Base-by-base conservation (phyloP, 2,329 filamentous ascomycete genomes). In the Xylaria sp. region DNA sequence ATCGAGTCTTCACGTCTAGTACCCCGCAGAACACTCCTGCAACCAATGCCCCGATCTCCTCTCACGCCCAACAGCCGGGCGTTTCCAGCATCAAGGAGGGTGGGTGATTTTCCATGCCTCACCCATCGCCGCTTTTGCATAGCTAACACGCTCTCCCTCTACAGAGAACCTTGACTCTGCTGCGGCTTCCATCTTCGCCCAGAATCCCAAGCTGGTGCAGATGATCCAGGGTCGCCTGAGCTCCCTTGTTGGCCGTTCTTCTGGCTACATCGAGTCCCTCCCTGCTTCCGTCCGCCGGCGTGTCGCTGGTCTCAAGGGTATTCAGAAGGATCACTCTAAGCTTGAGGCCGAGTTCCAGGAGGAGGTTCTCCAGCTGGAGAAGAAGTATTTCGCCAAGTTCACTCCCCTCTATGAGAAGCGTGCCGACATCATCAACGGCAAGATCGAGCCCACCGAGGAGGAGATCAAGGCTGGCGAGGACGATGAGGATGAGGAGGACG, bases 361-460 rank as follows among this genome's bases (percentile, higher is more conserved):
- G 77, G 95, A 97, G 79, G 92, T 99, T 63, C 84, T 99, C 60
- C 88, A 97, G 77, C 85, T 99, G 34, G 94, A 99, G 84, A 99
- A 99, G 86, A 97, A 97, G 80, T 99, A 96, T 79, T 97, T 97
- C 71, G 91, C 90, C 79, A 97, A 97, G 80, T 99, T 97, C 80
- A 96, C 91, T 57, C 94, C 94, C 62, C 85, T 99, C 54, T 99
- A 99, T 79, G 81, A 97, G 83, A 94, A 94, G 83, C 92, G 94
- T 76, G 85, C 92, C 64, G 84, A 87, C 70, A 97, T 99, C 69
- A 83, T 99, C 76, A 97, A 97, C 78, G 94, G 94, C 69, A 79
- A 79, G 65, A 76, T 80, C 62, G 94, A 99, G 80, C 94, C 94
- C 35, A 91, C 89, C 62, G 90, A 95, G 59, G 86, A 88, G 44